Percentiles rank a stretch among this genome's conserved stretches.
Conservation (phyloP, 2,329 filamentous ascomycete genomes). For the Paramyrothecium sp. region DNA sequence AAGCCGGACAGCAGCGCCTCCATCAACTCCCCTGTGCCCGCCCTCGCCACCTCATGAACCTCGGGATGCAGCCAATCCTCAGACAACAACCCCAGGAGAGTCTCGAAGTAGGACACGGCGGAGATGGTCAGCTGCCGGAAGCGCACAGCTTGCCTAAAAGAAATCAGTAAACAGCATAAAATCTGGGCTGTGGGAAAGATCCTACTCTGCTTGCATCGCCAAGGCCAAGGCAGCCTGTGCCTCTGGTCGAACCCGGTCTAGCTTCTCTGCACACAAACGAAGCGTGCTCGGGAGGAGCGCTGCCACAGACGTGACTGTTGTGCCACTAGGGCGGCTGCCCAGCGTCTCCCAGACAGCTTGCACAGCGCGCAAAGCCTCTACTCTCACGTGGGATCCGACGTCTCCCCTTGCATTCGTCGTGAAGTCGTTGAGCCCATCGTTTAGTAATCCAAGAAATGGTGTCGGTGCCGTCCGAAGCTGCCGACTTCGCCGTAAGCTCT, state of each 20-base stretch:
- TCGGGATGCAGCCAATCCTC: slow-evolving; percentile 31
- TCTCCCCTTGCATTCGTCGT: slow-evolving; percentile 88
- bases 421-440: slow-evolving; percentile 77
- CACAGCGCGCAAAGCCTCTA: slow-evolving; percentile 78
- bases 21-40: slow-evolving; percentile 38
- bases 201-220: slow-evolving; percentile 45
- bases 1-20: slow-evolving; percentile 62
- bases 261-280: slow-evolving; percentile 80
- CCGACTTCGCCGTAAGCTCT: slow-evolving; percentile 48
- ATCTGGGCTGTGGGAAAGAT: background rate
- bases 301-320: slow-evolving; percentile 28
- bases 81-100: slow-evolving; percentile 47
- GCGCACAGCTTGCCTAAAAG: slow-evolving; percentile 26
- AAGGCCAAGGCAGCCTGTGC: slow-evolving; percentile 56
- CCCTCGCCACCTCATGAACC: slow-evolving; percentile 31
- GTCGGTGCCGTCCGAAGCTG: slow-evolving; percentile 39
- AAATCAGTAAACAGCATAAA: slow-evolving; percentile 17
- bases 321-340: slow-evolving; percentile 9
- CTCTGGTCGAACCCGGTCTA: slow-evolving; percentile 78
- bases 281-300: slow-evolving; percentile 50
- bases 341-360: slow-evolving; percentile 56
- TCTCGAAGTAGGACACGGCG: slow-evolving; percentile 57
- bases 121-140: slow-evolving; percentile 50
- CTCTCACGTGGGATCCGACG: slow-evolving; percentile 79
- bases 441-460: slow-evolving; percentile 44